Conservation (phyloP, 352 stramenopile species). For the Plasmopara viticola region DNA sequence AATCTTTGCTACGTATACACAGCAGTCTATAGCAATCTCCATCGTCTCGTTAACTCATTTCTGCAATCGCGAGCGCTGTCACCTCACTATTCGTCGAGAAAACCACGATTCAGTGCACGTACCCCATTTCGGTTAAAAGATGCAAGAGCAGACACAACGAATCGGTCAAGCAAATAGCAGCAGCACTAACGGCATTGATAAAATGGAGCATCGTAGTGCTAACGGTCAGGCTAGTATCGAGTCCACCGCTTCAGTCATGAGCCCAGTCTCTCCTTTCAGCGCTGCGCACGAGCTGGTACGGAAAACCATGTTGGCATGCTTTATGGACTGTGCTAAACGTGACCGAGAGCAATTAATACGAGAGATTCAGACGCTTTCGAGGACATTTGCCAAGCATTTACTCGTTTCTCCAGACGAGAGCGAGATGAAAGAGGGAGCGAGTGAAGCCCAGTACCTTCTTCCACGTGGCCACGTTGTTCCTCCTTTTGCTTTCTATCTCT, state of each 20-base stretch:
- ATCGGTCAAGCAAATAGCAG: constrained; percentile 1
- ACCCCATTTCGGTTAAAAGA: not conserved
- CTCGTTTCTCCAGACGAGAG: constrained; percentile 19
- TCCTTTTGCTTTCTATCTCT: constrained; percentile 59
- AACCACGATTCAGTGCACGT: constrained; percentile 1
- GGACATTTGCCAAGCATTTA: constrained; percentile 30
- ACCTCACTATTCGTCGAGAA: constrained; percentile 13
- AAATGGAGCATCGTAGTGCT: not conserved
- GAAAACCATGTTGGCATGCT: constrained; percentile 37
- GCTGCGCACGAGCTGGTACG: constrained; percentile 29
- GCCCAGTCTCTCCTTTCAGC: constrained; percentile 17
- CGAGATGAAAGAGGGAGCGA: constrained; percentile 11
- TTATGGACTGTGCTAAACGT: constrained; percentile 12
- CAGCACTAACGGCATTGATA: not conserved
- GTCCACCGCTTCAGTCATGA: not conserved
- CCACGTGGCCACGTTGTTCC: constrained; percentile 28
- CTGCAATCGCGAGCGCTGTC: constrained; percentile 6
- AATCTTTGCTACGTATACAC: not conserved
- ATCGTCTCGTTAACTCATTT: constrained; percentile 2
- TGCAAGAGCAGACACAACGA: constrained; percentile 3
- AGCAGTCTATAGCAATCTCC: not conserved
- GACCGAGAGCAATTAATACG: constrained; percentile 26
- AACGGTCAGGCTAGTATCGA: not conserved
- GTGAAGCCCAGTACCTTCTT: constrained; percentile 30
- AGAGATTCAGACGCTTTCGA: constrained; percentile 28